Evolutionary conservation across 192 early-diverging fungal genomes (phyloP).

Genomic region (Coemansia aciculifera): DNA sequence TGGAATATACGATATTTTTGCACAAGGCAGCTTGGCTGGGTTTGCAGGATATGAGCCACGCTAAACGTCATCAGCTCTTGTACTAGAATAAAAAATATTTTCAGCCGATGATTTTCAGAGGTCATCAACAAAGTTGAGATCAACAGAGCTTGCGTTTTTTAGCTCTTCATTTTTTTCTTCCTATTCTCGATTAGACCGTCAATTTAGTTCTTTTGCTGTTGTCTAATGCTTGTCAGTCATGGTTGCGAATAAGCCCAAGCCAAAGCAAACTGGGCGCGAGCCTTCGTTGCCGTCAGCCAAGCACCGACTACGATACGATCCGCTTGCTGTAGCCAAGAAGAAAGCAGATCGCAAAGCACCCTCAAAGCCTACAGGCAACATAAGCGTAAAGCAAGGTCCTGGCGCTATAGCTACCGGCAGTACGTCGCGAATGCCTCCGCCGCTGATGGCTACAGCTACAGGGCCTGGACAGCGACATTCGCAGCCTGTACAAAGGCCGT

Average conservation of each 20-base stretch:
- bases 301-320: slow-evolving; percentile 3
- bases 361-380: background rate
- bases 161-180: background rate
- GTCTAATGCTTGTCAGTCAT: background rate
- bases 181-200: background rate
- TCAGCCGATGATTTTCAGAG: background rate
- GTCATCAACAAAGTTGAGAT: background rate
- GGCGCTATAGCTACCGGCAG: background rate
- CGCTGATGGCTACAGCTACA: background rate
- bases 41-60: no score
- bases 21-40: background rate
- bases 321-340: background rate
- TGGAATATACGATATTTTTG: slow-evolving; percentile 8
- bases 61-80: slow-evolving; percentile 1
- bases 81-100: background rate
- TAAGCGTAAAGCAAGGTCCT: background rate
- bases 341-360: background rate
- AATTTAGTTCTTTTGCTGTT: background rate
- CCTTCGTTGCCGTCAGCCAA: background rate
- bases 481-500: background rate
- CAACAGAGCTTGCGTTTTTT: background rate
- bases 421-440: background rate
- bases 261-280: slow-evolving; percentile 1
- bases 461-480: background rate
- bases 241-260: slow-evolving; percentile 7